These are phyloP conservation scores for Cryptococcus amylolentus DNA, from an alignment of 1,284 basidiomycete species.

Conservation along the genomic window DNA sequence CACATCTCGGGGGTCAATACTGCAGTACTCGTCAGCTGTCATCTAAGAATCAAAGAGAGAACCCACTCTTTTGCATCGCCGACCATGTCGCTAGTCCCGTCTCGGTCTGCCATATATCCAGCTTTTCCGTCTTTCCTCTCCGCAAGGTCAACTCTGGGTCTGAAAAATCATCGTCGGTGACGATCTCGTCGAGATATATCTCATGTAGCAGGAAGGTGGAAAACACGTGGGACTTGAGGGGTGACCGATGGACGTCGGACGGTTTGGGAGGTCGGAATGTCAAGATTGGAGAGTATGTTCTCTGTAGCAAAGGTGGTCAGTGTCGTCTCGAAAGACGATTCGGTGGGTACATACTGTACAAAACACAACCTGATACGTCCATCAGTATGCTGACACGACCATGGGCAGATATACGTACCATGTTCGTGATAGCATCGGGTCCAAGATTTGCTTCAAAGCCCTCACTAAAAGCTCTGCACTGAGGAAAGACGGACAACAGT, in stretches of 20 bases:
- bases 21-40: conserved; percentile 11
- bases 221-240: conserved; percentile 33
- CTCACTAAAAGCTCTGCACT: conserved; percentile 80
- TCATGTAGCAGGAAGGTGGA: conserved; percentile 31
- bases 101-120: conserved; percentile 24
- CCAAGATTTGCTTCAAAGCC: conserved; percentile 50
- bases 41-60: background rate
- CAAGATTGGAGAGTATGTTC: conserved; percentile 56
- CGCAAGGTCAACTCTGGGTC: conserved; percentile 18
- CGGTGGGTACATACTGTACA: conserved; percentile 54
- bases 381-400: background rate
- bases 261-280: conserved; percentile 60
- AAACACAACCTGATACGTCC: conserved; percentile 64
- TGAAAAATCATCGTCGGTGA: conserved; percentile 18
- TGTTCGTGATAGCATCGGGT: conserved; percentile 64
- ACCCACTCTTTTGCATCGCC: conserved; percentile 36
- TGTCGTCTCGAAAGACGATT: background rate
- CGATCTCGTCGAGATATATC: conserved; percentile 25
- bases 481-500: conserved; percentile 62
- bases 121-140: conserved; percentile 10
- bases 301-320: conserved; percentile 14
- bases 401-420: conserved; percentile 54
- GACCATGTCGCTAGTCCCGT: conserved; percentile 29
- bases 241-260: conserved; percentile 34
- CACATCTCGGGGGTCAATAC: conserved; percentile 38